These are phyloP conservation scores for Sphaerulina vaccinii DNA, from an alignment of 2,329 filamentous ascomycete genomes.

Conservation along the genomic window DNA sequence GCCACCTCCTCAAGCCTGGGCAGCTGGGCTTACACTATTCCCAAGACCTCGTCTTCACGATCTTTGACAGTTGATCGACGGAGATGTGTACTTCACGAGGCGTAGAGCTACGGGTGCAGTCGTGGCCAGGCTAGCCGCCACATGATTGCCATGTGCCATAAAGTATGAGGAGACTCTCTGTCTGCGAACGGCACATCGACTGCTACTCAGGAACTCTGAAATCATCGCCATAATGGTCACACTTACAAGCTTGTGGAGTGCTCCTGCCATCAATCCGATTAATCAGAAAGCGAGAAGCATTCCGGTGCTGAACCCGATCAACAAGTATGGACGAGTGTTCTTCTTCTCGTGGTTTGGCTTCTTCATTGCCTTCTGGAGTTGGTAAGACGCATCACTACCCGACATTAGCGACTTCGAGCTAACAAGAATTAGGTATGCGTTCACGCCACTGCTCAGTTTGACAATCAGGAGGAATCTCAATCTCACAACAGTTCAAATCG, in stretches of 20 bases:
- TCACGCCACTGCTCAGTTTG: slow-evolving; percentile 74
- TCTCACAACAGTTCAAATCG: slow-evolving; percentile 67
- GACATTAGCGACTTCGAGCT: background rate
- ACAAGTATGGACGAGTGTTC: slow-evolving; percentile 81
- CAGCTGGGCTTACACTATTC: background rate
- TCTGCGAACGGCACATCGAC: background rate
- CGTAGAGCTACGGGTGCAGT: background rate
- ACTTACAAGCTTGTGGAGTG: slow-evolving; percentile 41
- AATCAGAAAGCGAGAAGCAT: slow-evolving; percentile 79
- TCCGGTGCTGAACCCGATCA: slow-evolving; percentile 72
- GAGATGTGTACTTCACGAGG: background rate
- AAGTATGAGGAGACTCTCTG: background rate
- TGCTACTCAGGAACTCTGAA: background rate
- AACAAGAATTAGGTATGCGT: slow-evolving; percentile 65
- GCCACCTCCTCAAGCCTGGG: background rate
- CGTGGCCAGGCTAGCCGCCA: background rate
- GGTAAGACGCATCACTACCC: slow-evolving; percentile 41
- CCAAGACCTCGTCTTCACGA: background rate
- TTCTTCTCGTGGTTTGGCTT: slow-evolving; percentile 87
- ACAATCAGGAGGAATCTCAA: slow-evolving; percentile 77
- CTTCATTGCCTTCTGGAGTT: slow-evolving; percentile 84
- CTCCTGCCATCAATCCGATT: slow-evolving; percentile 76
- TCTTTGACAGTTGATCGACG: background rate
- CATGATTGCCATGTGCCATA: slow-evolving; percentile 1
- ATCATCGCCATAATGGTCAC: slow-evolving; percentile 8